A percentile compares a stretch with the other conserved stretches of the same genome.
phyloP scores from a whole-genome alignment of 805 yeast genomes.

The Tetrapisispora fleetii region DNA sequence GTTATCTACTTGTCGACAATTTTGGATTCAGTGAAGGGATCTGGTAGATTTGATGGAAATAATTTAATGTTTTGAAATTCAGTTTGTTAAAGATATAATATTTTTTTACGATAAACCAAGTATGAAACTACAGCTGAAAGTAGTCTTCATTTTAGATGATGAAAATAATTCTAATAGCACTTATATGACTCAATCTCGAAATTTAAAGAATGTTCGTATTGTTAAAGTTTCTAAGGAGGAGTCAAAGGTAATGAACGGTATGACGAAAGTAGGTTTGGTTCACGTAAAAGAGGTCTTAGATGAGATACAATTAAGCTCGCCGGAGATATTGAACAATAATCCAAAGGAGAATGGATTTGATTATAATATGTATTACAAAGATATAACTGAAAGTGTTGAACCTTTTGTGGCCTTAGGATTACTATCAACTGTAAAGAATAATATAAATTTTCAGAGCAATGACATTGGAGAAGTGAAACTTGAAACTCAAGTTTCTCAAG shows the following conservation, averaged over 20 bases:
- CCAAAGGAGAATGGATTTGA: conserved; percentile 12
- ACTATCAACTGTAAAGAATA: conserved; percentile 23
- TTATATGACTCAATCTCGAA: conserved; percentile 23
- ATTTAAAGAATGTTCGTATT: conserved; percentile 17
- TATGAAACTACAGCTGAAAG: neutral
- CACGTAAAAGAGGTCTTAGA: conserved; percentile 17
- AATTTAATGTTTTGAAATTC: no score
- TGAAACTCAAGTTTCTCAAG: no score
- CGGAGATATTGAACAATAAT: conserved; percentile 21
- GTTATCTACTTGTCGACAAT: no score
- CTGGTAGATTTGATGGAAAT: no score
- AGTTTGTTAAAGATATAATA: no score
- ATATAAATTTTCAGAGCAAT: conserved; percentile 4
- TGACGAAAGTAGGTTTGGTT: conserved; percentile 22
- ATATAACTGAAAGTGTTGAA: conserved; percentile 27
- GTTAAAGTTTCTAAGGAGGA: conserved; percentile 7
- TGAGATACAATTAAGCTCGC: conserved; percentile 25
- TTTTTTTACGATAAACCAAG: neutral
- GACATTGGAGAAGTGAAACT: neutral
- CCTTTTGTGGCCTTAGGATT: conserved; percentile 29
- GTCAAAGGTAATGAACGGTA: conserved; percentile 5
- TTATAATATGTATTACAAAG: conserved; percentile 27
- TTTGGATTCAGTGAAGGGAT: no score
- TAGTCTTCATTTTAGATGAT: conserved; percentile 19
- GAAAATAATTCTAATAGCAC: conserved; percentile 20